Conservation (phyloP, 768 basidiomycete genomes). For the Tephrocybe rancida region DNA sequence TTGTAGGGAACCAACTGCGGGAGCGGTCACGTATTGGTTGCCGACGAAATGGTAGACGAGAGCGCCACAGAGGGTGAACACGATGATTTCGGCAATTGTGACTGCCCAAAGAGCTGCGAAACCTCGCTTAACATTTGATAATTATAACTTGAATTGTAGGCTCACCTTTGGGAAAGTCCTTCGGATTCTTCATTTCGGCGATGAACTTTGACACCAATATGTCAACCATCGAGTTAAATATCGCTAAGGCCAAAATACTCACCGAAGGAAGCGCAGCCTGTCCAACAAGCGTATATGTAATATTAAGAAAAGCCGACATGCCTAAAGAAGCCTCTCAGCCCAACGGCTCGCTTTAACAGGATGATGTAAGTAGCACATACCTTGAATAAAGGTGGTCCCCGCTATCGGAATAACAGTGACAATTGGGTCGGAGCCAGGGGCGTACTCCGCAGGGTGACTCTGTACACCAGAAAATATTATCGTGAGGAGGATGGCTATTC, state of each 20-base stretch:
- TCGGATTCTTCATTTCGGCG: conserved; percentile 49
- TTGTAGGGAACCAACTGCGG: conserved; percentile 43
- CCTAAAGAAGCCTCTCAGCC: conserved; percentile 20
- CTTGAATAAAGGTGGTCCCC: conserved; percentile 41
- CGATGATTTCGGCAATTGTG: conserved; percentile 42
- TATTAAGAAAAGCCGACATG: conserved; percentile 50
- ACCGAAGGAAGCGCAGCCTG: conserved; percentile 46
- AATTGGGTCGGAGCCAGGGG: conserved; percentile 34
- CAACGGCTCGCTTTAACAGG: neutral
- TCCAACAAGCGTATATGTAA: conserved; percentile 46
- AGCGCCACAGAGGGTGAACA: conserved; percentile 45
- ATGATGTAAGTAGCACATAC: conserved; percentile 18
- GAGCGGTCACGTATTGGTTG: conserved; percentile 46
- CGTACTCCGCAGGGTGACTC: conserved; percentile 42
- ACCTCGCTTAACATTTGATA: neutral
- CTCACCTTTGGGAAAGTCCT: conserved; percentile 45
- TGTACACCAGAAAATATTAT: conserved; percentile 44
- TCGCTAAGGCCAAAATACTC: neutral
- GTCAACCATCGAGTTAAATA: neutral
- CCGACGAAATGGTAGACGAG: conserved; percentile 41
- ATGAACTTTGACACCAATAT: conserved; percentile 33
- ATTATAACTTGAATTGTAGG: neutral
- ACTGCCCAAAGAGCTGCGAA: conserved; percentile 42
- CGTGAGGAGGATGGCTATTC: conserved; percentile 43
- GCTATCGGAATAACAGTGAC: conserved; percentile 36